Evolutionary conservation across 306 rosid species (phyloP).

Genomic region (Quercus berberidifolia): DNA sequence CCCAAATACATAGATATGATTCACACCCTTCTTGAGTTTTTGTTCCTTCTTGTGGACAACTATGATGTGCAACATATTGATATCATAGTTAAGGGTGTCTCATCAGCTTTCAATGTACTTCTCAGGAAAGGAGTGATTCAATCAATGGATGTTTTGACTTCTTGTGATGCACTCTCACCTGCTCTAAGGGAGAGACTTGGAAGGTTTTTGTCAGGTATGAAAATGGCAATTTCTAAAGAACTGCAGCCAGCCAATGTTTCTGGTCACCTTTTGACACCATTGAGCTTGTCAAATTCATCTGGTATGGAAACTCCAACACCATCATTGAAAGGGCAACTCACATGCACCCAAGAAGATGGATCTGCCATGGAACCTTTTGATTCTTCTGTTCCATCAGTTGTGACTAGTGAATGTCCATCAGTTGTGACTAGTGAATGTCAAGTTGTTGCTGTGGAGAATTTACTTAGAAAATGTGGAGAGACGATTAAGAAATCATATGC

Average conservation of each 20-base stretch:
- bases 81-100: slow-evolving; percentile 51
- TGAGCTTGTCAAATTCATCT: not conserved
- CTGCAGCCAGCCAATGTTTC: not conserved
- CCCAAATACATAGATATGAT: slow-evolving; percentile 57
- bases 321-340: slow-evolving; percentile 4
- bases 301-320: not conserved
- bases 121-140: slow-evolving; percentile 50
- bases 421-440: not conserved
- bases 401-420: not conserved
- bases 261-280: not conserved
- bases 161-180: slow-evolving; percentile 44
- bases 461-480: slow-evolving; percentile 16
- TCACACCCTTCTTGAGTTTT: slow-evolving; percentile 58
- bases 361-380: not conserved
- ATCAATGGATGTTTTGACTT: slow-evolving; percentile 55
- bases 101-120: slow-evolving; percentile 50
- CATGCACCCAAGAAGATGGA: not conserved
- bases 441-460: slow-evolving; percentile 14
- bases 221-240: not conserved
- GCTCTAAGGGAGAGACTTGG: slow-evolving; percentile 15
- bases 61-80: slow-evolving; percentile 53
- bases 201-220: slow-evolving; percentile 2
- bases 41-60: slow-evolving; percentile 66
- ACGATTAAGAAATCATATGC: slow-evolving; percentile 7
- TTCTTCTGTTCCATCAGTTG: slow-evolving; percentile 8